phyloP scores from a whole-genome alignment of 441 rosid genomes.

The Isatis lusitanica region DNA sequence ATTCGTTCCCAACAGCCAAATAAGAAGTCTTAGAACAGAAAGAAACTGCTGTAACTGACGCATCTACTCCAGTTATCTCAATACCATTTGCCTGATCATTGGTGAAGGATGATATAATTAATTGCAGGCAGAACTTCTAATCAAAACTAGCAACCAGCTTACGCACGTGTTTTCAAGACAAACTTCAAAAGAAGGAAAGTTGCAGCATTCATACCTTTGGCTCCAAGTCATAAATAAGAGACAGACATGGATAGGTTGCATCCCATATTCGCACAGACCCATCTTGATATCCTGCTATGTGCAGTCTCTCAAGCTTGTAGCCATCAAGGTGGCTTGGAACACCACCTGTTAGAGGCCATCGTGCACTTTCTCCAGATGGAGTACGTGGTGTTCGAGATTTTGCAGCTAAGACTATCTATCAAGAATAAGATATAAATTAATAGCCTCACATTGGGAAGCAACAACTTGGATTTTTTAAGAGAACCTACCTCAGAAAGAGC shows the following conservation, averaged over 20 bases:
- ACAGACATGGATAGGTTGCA: constrained; percentile 55
- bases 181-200: constrained; percentile 22
- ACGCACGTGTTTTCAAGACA: constrained; percentile 5
- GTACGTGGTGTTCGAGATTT: constrained; percentile 48
- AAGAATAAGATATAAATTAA: constrained; percentile 29
- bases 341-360: constrained; percentile 72
- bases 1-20: constrained; percentile 73
- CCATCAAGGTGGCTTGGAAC: constrained; percentile 53
- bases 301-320: constrained; percentile 55
- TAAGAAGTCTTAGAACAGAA: constrained; percentile 60
- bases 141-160: constrained; percentile 26
- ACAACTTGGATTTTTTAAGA: constrained; percentile 13
- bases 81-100: constrained; percentile 52
- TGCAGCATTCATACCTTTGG: constrained; percentile 42
- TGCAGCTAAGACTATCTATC: constrained; percentile 57
- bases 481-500: constrained; percentile 54
- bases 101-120: neutral
- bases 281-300: constrained; percentile 64
- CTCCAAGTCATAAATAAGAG: constrained; percentile 45
- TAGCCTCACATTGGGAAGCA: constrained; percentile 20
- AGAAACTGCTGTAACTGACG: constrained; percentile 65
- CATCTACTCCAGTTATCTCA: constrained; percentile 41
- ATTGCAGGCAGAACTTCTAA: constrained; percentile 2
- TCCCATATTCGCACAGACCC: constrained; percentile 72
- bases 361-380: constrained; percentile 37